Conservation (phyloP, 2,329 filamentous ascomycete genomes). For the Fusarium sp. region DNA sequence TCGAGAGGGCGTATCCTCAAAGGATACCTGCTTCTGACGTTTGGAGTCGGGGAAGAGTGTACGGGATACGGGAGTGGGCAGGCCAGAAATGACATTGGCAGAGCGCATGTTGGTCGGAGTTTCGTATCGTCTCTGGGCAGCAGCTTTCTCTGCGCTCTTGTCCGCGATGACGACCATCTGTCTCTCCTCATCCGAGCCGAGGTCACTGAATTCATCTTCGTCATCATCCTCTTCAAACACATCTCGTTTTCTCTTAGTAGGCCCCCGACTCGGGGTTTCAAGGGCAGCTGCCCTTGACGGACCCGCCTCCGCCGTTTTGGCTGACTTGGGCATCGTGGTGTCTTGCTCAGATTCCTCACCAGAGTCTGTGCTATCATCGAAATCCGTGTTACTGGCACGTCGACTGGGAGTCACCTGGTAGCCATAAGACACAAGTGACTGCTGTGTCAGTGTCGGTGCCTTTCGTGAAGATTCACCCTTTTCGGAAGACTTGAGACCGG, state of each 20-base stretch:
- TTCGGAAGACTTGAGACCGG: slow-evolving; percentile 25
- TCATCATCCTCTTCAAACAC: slow-evolving; percentile 39
- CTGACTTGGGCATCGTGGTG: slow-evolving; percentile 3
- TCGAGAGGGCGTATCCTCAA: slow-evolving; percentile 40
- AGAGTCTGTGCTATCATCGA: slow-evolving; percentile 23
- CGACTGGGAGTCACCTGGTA: slow-evolving; percentile 43
- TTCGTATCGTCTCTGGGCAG: slow-evolving; percentile 24
- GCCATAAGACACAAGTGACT: slow-evolving; percentile 46
- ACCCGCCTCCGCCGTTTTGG: background rate
- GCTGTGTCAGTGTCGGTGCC: slow-evolving; percentile 47
- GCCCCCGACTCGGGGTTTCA: slow-evolving; percentile 35
- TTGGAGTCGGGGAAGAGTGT: slow-evolving; percentile 52
- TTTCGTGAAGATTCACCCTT: slow-evolving; percentile 31
- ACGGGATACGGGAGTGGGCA: slow-evolving; percentile 53
- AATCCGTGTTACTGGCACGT: slow-evolving; percentile 19
- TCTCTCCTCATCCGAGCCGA: slow-evolving; percentile 55
- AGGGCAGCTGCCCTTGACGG: slow-evolving; percentile 1
- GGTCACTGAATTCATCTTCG: slow-evolving; percentile 49
- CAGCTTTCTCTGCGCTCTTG: slow-evolving; percentile 47
- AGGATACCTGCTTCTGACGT: slow-evolving; percentile 50
- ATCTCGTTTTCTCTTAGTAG: slow-evolving; percentile 48
- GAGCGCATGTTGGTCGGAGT: slow-evolving; percentile 46
- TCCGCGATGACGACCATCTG: slow-evolving; percentile 53
- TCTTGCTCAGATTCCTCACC: slow-evolving; percentile 23
- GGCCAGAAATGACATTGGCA: slow-evolving; percentile 40